phyloP scores from a whole-genome alignment of 345 rosid species.

The Cardamine chenopodiifolia region DNA sequence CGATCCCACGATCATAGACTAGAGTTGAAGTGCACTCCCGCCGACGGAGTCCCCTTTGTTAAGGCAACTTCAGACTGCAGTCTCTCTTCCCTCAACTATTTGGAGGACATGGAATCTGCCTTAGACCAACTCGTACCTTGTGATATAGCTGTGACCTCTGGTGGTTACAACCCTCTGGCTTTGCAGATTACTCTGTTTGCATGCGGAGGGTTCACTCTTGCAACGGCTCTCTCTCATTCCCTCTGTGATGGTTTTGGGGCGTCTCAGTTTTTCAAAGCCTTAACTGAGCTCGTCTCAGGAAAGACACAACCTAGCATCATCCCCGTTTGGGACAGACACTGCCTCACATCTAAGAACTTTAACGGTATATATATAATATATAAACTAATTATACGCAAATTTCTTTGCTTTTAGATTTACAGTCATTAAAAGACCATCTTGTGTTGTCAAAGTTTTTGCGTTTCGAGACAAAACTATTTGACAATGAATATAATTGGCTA shows the following conservation, averaged over 20 bases:
- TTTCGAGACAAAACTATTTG: too few relatives aligned
- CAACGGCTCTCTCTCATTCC: constrained; percentile 60
- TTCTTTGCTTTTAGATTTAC: background rate
- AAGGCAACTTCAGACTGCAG: constrained; percentile 45
- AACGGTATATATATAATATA: constrained; percentile 4
- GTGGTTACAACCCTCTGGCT: constrained; percentile 30
- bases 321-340: constrained; percentile 62
- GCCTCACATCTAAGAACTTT: constrained; percentile 35
- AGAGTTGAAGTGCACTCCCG: constrained; percentile 42
- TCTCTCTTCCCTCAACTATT: constrained; percentile 49
- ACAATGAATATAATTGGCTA: too few relatives aligned
- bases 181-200: constrained; percentile 56
- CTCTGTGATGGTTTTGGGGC: constrained; percentile 67
- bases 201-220: constrained; percentile 65
- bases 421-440: background rate
- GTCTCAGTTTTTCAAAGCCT: constrained; percentile 52
- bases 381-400: background rate
- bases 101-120: constrained; percentile 49
- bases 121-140: constrained; percentile 41
- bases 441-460: too few relatives aligned
- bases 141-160: constrained; percentile 28
- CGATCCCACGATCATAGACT: constrained; percentile 47
- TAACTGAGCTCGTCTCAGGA: constrained; percentile 51
- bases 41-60: constrained; percentile 57
- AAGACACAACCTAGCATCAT: constrained; percentile 47